A percentile compares a stretch with the other conserved stretches of the same genome.
Conservation (phyloP, 192 early-diverging fungal genomes). For the Linnemannia schmuckeri region DNA sequence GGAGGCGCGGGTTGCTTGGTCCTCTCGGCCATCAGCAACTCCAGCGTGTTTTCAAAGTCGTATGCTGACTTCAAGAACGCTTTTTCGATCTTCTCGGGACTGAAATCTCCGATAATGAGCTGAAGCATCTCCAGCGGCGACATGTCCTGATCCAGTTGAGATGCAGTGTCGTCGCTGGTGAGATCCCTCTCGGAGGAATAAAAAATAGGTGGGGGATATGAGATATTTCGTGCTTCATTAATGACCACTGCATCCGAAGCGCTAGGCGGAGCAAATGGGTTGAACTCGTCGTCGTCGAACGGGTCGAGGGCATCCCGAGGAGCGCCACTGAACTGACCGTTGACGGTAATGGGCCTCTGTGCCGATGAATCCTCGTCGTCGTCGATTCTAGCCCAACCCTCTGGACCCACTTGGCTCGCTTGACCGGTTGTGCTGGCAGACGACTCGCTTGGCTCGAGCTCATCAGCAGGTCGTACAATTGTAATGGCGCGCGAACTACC, state of each 20-base stretch:
- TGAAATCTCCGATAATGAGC: constrained; percentile 57
- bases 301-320: constrained; percentile 36
- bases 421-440: neutral
- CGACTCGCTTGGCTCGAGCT: neutral
- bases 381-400: constrained; percentile 46
- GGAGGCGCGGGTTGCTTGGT: neutral
- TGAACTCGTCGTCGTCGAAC: constrained; percentile 56
- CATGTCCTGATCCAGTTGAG: constrained; percentile 60
- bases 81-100: constrained; percentile 51
- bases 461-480: constrained; percentile 24
- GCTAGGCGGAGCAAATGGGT: constrained; percentile 54
- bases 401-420: neutral
- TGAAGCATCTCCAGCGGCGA: constrained; percentile 60
- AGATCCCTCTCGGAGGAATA: constrained; percentile 16
- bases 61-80: constrained; percentile 55
- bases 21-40: constrained; percentile 34
- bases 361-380: constrained; percentile 25
- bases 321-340: neutral
- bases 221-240: constrained; percentile 20
- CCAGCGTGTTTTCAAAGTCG: constrained; percentile 61
- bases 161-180: constrained; percentile 19
- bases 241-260: constrained; percentile 40
- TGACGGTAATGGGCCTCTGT: neutral
- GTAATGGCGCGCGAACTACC: constrained; percentile 22
- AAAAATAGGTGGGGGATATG: constrained; percentile 44